Evolutionary conservation across 176 grass and related monocot species (phyloP).

Genomic region (Carex cristatella): DNA sequence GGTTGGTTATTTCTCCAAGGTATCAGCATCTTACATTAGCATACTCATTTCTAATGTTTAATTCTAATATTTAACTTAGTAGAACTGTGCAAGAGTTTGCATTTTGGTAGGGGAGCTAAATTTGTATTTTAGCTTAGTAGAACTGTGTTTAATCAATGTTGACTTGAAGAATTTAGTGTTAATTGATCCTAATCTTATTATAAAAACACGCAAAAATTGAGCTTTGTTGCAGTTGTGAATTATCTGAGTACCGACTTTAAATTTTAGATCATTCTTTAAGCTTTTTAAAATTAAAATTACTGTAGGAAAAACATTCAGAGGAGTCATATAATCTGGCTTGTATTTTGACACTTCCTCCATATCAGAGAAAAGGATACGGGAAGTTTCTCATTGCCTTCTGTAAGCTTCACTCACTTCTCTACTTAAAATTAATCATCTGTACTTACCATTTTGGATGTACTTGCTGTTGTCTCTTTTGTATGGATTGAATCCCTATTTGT

Average conservation of each 20-base stretch:
- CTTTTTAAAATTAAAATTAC: conserved; percentile 9
- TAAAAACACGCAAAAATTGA: background rate
- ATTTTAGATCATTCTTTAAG: background rate
- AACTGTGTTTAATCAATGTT: background rate
- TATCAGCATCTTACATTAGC: conserved; percentile 23
- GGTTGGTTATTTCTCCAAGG: conserved; percentile 99
- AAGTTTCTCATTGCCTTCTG: conserved; percentile 98
- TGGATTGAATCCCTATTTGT: background rate
- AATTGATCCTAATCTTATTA: conserved; percentile 8
- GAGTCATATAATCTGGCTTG: conserved; percentile 97
- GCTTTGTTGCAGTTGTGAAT: background rate
- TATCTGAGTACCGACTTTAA: background rate
- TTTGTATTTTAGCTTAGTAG: background rate
- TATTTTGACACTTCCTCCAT: conserved; percentile 98
- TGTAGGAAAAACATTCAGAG: conserved; percentile 93
- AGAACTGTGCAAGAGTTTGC: background rate
- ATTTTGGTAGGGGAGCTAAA: background rate
- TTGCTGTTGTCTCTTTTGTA: background rate
- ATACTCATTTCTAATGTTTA: background rate
- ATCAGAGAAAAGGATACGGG: conserved; percentile 98
- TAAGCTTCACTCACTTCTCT: conserved; percentile 39
- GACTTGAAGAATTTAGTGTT: background rate
- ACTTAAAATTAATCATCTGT: background rate
- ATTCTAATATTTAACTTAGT: background rate
- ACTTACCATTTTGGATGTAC: background rate